Evolutionary conservation across 2,329 filamentous ascomycete genomes (phyloP).

Genomic region (Akanthomyces muscarius): DNA sequence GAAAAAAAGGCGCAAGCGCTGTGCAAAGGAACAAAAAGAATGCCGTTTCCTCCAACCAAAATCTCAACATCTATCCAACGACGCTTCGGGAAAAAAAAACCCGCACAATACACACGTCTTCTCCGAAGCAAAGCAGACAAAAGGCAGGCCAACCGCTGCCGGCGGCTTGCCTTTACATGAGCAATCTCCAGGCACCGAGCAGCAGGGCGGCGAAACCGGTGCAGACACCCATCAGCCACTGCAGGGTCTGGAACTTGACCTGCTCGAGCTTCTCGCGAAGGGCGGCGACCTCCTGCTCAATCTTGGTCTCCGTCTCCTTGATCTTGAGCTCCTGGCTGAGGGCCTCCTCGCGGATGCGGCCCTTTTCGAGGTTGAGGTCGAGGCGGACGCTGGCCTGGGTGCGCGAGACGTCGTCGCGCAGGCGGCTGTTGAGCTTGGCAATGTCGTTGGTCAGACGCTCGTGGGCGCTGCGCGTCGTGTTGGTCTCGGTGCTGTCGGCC

Average conservation of each 20-base stretch:
- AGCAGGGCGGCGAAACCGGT: conserved; percentile 64
- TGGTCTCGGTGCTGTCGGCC: conserved; percentile 85
- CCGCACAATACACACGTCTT: background rate
- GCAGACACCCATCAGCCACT: conserved; percentile 92
- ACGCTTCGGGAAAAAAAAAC: background rate
- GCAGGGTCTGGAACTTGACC: conserved; percentile 95
- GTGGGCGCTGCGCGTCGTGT: conserved; percentile 82
- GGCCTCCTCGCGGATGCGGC: conserved; percentile 90
- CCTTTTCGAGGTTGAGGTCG: conserved; percentile 95
- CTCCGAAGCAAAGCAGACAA: background rate
- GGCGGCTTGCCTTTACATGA: conserved; percentile 47
- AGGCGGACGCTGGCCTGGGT: conserved; percentile 90
- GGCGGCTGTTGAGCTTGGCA: conserved; percentile 81
- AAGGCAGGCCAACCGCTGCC: background rate
- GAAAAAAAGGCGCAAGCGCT: background rate
- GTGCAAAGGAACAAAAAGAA: background rate
- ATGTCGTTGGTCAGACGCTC: conserved; percentile 93
- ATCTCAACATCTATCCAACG: background rate
- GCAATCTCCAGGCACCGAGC: conserved; percentile 65
- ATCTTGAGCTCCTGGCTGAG: conserved; percentile 96
- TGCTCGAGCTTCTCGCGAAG: conserved; percentile 89
- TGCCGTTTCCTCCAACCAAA: background rate
- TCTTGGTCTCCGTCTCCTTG: conserved; percentile 97
- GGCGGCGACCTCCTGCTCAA: conserved; percentile 93
- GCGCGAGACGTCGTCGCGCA: conserved; percentile 89